These are phyloP conservation scores for Yarrowia keelungensis DNA, from an alignment of 805 yeast species.

Conservation along the genomic window DNA sequence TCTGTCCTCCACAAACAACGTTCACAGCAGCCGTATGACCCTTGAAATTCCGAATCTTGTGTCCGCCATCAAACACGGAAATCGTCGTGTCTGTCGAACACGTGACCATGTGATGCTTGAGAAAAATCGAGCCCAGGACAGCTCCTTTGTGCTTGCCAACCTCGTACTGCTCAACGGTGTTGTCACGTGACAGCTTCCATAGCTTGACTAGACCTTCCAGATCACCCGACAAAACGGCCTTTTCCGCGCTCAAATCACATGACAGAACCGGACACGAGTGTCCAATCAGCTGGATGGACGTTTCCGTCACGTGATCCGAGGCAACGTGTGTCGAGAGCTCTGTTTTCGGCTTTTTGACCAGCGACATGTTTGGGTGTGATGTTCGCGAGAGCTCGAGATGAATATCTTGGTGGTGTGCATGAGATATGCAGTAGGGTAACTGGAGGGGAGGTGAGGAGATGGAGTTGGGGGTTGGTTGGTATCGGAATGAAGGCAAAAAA, in stretches of 20 bases:
- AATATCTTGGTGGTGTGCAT: slow-evolving; percentile 31
- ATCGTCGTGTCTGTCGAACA: slow-evolving; percentile 69
- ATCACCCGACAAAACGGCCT: slow-evolving; percentile 21
- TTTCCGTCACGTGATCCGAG: slow-evolving; percentile 4
- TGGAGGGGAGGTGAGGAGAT: not conserved
- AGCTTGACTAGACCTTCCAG: slow-evolving; percentile 34
- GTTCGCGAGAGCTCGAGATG: not conserved
- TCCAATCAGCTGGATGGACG: slow-evolving; percentile 15
- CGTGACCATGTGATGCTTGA: slow-evolving; percentile 57
- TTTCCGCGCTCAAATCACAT: slow-evolving; percentile 15
- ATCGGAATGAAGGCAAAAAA: not conserved
- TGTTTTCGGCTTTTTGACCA: slow-evolving; percentile 35
- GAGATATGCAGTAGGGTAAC: slow-evolving; percentile 11
- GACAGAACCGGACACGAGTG: slow-evolving; percentile 24
- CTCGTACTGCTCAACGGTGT: slow-evolving; percentile 56
- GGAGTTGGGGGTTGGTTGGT: not conserved
- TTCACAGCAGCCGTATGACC: slow-evolving; percentile 64
- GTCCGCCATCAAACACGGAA: slow-evolving; percentile 66
- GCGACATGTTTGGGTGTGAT: slow-evolving; percentile 13
- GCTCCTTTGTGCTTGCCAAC: slow-evolving; percentile 67
- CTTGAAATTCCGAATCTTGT: slow-evolving; percentile 59
- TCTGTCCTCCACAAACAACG: slow-evolving; percentile 54
- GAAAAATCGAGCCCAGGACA: slow-evolving; percentile 66
- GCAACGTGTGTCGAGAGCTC: slow-evolving; percentile 28
- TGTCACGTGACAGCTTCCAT: slow-evolving; percentile 40